Evolutionary conservation across 1,139 yeast species (phyloP), one percentile per base, ranked within the genome.

Genomic region (Saccharomyces hybrid): DNA sequence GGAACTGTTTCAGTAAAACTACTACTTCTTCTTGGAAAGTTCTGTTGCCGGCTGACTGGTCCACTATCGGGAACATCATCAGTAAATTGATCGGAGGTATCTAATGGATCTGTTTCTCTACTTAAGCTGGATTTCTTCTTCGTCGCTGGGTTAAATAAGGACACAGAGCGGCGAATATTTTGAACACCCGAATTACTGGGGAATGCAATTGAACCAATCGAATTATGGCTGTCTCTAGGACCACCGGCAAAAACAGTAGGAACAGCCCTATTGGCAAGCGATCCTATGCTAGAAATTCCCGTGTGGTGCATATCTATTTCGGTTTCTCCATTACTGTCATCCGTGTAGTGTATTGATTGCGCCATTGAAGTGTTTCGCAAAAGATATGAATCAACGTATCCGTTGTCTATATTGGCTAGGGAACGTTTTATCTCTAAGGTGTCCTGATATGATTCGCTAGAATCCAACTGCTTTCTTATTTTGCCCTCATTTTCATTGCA

Each of bases 351-450:
- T 32, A 32, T 38, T 16, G 44, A 38, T 19, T 38, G 44, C 13
- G 26, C 29, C 34, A 41, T 38, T 4, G 44, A 38, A 16, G 44
- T 74, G 57, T 79, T 78, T 64, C 78, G 76, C 62, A 84, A 69
- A 42, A 84, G 68, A 0, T 78, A 75, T 47, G 81, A 67, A 67
- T 84, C 88, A 65, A 84, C 68, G 60, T 78, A 79, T 0, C 88
- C 88, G 65, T 84, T 86, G 62, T 82, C 84, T 31, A 80, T 75
- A 3, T 80, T 75, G 54, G 75, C 75, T n/a, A 69, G 54, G 1
- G 70, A 63, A 13, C 55, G 52, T 46, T 61, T 62, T n/a, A 68
- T 48, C 23, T 54, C 57, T 13, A 52, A 29, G 28, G 67, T 53
- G 14, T 62, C 63, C 16, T 58, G 58, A 55, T 59, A 68, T 14